Conservation (phyloP, 441 rosid genomes). For the Populus hybrid region DNA sequence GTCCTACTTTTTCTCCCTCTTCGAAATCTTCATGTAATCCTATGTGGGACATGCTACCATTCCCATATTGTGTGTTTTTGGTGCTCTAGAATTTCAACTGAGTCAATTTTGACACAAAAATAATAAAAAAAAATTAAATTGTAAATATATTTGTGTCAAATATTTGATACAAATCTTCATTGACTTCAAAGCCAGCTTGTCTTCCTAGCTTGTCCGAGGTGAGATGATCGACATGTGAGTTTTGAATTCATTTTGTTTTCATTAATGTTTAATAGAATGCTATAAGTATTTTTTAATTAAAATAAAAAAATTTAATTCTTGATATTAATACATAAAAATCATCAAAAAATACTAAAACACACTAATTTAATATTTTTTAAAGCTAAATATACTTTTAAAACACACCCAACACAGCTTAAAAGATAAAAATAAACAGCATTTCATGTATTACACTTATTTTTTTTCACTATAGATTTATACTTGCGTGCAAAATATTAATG, state of each 20-base stretch:
- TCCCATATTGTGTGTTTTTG: slow-evolving; percentile 10
- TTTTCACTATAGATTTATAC: background rate
- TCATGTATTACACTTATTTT: background rate
- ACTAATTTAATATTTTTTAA: too few relatives aligned
- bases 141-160: background rate
- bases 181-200: slow-evolving; percentile 1
- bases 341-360: too few relatives aligned
- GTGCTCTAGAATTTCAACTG: background rate
- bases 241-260: background rate
- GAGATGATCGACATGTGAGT: background rate
- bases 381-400: too few relatives aligned
- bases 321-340: too few relatives aligned
- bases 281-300: too few relatives aligned
- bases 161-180: background rate
- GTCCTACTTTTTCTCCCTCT: slow-evolving; percentile 14
- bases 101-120: background rate
- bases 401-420: too few relatives aligned
- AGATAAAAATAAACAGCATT: too few relatives aligned
- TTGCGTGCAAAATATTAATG: background rate
- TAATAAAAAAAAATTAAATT: background rate
- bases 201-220: background rate
- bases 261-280: too few relatives aligned
- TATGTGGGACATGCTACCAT: slow-evolving; percentile 21
- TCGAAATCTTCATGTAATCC: slow-evolving; percentile 12
- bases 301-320: too few relatives aligned